Evolutionary conservation across 139 green algal genomes (phyloP).

Genomic region (Closterium sp.): DNA sequence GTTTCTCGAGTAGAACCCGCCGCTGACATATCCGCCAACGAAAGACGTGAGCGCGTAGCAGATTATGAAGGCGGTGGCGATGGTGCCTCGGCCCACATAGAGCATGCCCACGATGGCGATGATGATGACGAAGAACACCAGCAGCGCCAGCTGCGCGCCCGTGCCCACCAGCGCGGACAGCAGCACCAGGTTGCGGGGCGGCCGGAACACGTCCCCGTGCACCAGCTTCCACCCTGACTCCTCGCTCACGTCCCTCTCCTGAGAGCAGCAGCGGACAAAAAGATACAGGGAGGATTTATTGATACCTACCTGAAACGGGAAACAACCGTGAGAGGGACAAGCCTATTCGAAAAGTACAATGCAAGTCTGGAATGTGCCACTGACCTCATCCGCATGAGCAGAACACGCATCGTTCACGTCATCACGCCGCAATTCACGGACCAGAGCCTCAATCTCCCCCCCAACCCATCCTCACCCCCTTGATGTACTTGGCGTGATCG

Average conservation of each 20-base stretch:
- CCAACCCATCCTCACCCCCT: too few relatives aligned
- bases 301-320: too few relatives aligned
- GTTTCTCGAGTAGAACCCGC: constrained; percentile 68
- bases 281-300: constrained; percentile 60
- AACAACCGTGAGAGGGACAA: too few relatives aligned
- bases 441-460: too few relatives aligned
- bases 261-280: too few relatives aligned
- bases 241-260: constrained; percentile 74
- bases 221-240: constrained; percentile 98
- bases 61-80: constrained; percentile 91
- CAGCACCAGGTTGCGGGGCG: constrained; percentile 71
- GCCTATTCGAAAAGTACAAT: too few relatives aligned
- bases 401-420: too few relatives aligned
- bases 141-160: constrained; percentile 81
- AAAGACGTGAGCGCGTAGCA: constrained; percentile 88
- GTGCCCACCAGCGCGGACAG: constrained; percentile 77
- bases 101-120: constrained; percentile 80
- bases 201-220: constrained; percentile 95
- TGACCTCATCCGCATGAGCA: too few relatives aligned
- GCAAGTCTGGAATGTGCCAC: too few relatives aligned
- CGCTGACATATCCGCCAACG: constrained; percentile 75
- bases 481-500: too few relatives aligned
- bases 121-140: constrained; percentile 81
- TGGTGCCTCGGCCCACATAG: constrained; percentile 70
- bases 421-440: too few relatives aligned